These are phyloP conservation scores for Cyclostephanos tholiformis DNA, from an alignment of 108 stramenopile genomes.

Conservation along the genomic window DNA sequence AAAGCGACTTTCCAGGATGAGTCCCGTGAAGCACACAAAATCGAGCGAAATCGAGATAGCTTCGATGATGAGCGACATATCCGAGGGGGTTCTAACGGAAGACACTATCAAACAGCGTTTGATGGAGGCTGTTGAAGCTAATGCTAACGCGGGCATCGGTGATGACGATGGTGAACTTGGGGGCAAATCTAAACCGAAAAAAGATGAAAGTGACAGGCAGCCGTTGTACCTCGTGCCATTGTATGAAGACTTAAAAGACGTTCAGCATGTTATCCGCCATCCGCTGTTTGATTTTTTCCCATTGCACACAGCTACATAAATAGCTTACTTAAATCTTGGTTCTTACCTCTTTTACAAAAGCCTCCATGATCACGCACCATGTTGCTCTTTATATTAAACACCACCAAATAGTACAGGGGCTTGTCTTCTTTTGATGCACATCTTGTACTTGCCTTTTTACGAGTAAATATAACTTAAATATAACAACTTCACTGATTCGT, in stretches of 20 bases:
- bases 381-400: too few species aligned
- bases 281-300: constrained; percentile 81
- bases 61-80: constrained; percentile 52
- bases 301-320: neutral
- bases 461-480: too few species aligned
- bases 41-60: constrained; percentile 28
- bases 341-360: too few species aligned
- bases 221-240: constrained; percentile 73
- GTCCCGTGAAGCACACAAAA: constrained; percentile 27
- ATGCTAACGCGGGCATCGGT: constrained; percentile 51
- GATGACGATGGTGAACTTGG: constrained; percentile 41
- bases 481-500: too few species aligned
- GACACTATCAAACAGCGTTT: constrained; percentile 51
- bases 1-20: constrained; percentile 30
- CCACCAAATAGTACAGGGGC: too few species aligned
- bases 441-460: too few species aligned
- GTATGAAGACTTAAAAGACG: constrained; percentile 49
- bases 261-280: constrained; percentile 54
- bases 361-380: too few species aligned
- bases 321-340: too few species aligned
- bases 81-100: constrained; percentile 56
- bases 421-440: too few species aligned
- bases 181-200: constrained; percentile 32
- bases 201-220: constrained; percentile 40
- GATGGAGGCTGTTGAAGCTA: constrained; percentile 64